These are phyloP conservation scores for Penicillium sumatraense DNA, from an alignment of 2,329 filamentous ascomycete species.

Conservation along the genomic window DNA sequence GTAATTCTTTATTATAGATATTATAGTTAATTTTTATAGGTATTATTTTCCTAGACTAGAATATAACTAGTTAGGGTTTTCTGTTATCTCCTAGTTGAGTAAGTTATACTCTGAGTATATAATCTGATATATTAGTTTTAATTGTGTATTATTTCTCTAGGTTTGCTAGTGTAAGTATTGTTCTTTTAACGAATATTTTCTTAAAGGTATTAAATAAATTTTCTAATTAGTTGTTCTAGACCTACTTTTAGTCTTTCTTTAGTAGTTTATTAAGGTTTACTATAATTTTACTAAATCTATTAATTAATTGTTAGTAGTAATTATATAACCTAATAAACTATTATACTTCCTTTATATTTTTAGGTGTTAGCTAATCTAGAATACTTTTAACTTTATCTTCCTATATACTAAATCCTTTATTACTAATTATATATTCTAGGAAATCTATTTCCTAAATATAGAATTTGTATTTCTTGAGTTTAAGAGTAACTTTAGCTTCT, in stretches of 20 bases:
- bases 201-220: not conserved
- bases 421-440: not conserved
- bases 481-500: too few species aligned
- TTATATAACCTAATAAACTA: too few species aligned
- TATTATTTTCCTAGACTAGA: not conserved
- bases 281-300: too few species aligned
- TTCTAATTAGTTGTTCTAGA: too few species aligned
- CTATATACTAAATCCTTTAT: not conserved
- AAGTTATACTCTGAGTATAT: not conserved
- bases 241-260: too few species aligned
- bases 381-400: too few species aligned
- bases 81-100: not conserved
- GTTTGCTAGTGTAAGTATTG: not conserved
- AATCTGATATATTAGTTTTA: not conserved
- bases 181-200: not conserved
- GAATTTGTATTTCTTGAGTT: not conserved
- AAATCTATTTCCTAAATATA: not conserved
- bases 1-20: not conserved
- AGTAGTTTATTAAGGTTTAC: too few species aligned
- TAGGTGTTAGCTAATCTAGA: too few species aligned
- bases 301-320: too few species aligned
- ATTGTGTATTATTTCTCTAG: not conserved
- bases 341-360: too few species aligned
- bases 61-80: too few species aligned
- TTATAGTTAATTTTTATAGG: not conserved